Evolutionary conservation across 2,329 filamentous ascomycete species (phyloP), one percentile per base, ranked within the genome.

Genomic region (Remersonia thermophila): DNA sequence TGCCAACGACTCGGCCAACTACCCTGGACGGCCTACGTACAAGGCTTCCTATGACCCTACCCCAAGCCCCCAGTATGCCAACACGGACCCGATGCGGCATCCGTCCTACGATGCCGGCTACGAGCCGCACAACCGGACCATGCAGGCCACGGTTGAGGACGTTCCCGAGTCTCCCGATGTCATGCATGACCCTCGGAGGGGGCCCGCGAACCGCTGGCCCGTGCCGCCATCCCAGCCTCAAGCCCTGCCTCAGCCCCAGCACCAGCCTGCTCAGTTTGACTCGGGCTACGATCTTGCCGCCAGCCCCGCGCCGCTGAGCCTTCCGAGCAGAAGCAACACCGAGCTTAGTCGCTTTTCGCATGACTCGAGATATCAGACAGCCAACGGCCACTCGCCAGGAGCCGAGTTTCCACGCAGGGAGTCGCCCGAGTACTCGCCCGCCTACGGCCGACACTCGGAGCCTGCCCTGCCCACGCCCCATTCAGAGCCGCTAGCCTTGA

Each of bases 81-180:
- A 55, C 40, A 29, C 42, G 2, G 62, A 67, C 2, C 54, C 60
- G 36, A 50, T 62, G 2, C 61, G 64, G 28, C 66, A 72, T 36
- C 60, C 66, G 36, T 67, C 71, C 1, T 69, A 70, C 38, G 70
- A 77, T 41, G 51, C 55, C 18, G 52, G 52, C 13, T 66, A 62
- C 47, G 68, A 67, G 27, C 65, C 65, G 28, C 58, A 23, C 9
- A 5, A 61, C 48, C 62, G 63, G 39, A 65, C 67, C 1, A 67
- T 74, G 69, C 74, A 77, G 47, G 72, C 69, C 3, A 77, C 69
- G 6, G 73, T 75, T 5, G 77, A 80, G 50, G 76, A 80, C 43
- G 72, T 67, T 5, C 73, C 75, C 3, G 73, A 77, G 33, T 67
- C 69, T 1, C 60, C 63, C 1, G 50, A 52, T 3, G 46, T 50